A percentile compares a stretch with the other conserved stretches of the same genome.
Conservation (phyloP, 2,329 filamentous ascomycete species). For the Alternaria brassicae region DNA sequence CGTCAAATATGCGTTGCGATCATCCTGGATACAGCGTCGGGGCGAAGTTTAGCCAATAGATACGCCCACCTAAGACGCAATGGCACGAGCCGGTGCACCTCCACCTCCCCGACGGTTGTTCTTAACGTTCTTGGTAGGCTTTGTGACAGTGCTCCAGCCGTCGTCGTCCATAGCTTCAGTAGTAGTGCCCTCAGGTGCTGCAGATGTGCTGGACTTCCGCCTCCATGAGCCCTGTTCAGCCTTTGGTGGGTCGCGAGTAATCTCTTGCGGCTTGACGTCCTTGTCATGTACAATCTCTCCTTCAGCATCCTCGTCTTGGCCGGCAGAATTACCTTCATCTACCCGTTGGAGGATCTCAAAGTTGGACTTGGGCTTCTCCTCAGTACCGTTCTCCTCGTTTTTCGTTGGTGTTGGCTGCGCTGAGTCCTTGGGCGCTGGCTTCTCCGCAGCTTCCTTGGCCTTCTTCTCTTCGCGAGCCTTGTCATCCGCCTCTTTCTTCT, state of each 20-base stretch:
- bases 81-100: slow-evolving; percentile 51
- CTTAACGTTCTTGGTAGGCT: slow-evolving; percentile 52
- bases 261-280: slow-evolving; percentile 63
- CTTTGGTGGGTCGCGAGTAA: slow-evolving; percentile 55
- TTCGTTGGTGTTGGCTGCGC: slow-evolving; percentile 40
- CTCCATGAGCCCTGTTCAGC: slow-evolving; percentile 51
- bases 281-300: slow-evolving; percentile 60
- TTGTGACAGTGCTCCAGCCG: slow-evolving; percentile 61
- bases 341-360: slow-evolving; percentile 64
- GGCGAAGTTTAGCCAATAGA: slow-evolving; percentile 15
- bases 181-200: slow-evolving; percentile 48
- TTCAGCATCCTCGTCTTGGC: slow-evolving; percentile 58
- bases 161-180: slow-evolving; percentile 60
- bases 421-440: slow-evolving; percentile 63
- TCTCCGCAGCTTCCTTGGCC: slow-evolving; percentile 62
- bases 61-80: slow-evolving; percentile 53
- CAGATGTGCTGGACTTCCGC: slow-evolving; percentile 44
- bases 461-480: slow-evolving; percentile 77
- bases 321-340: slow-evolving; percentile 44
- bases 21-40: slow-evolving; percentile 30
- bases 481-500: slow-evolving; percentile 87
- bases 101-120: slow-evolving; percentile 52
- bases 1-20: slow-evolving; percentile 36
- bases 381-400: slow-evolving; percentile 45
- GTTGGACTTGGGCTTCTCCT: slow-evolving; percentile 57